A percentile compares a stretch with the other conserved stretches of the same genome.
Conservation (phyloP, 345 rosid genomes). For the Boechera retrofracta region DNA sequence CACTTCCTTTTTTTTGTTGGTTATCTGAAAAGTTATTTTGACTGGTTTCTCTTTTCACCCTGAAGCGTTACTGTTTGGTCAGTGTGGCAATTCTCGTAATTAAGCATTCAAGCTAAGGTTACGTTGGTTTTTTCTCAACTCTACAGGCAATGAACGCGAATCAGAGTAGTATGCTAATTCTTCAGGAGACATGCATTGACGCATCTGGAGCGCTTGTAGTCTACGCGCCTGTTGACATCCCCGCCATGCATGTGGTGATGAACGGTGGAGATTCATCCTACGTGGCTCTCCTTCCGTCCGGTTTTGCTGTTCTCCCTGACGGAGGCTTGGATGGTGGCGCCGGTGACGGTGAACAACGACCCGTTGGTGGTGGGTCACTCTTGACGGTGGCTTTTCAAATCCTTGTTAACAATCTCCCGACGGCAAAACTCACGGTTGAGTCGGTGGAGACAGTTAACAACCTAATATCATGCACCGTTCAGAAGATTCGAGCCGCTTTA, state of each 20-base stretch:
- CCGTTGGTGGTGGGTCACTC: conserved; percentile 63
- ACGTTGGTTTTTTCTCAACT: neutral
- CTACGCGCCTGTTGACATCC: conserved; percentile 73
- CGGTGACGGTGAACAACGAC: conserved; percentile 29
- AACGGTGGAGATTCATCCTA: conserved; percentile 78
- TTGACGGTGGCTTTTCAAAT: conserved; percentile 87
- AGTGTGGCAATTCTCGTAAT: conserved; percentile 31
- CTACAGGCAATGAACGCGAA: conserved; percentile 60
- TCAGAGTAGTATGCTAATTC: conserved; percentile 69
- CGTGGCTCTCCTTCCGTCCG: conserved; percentile 85
- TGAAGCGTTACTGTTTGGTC: conserved; percentile 38
- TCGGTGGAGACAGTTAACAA: conserved; percentile 82
- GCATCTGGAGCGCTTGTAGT: conserved; percentile 64
- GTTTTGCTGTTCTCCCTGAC: conserved; percentile 75
- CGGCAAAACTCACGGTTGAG: conserved; percentile 79
- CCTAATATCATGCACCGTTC: conserved; percentile 78
- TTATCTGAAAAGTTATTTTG: conserved; percentile 36
- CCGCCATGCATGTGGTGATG: conserved; percentile 65
- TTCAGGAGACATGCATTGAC: conserved; percentile 71
- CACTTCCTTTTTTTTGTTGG: neutral
- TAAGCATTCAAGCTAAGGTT: neutral
- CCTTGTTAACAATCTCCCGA: conserved; percentile 75
- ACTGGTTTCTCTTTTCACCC: conserved; percentile 18
- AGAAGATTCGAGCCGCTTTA: conserved; percentile 69
- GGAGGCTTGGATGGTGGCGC: conserved; percentile 42